Conservation (phyloP, 768 basidiomycete genomes). For the Termitomyces sp. region DNA sequence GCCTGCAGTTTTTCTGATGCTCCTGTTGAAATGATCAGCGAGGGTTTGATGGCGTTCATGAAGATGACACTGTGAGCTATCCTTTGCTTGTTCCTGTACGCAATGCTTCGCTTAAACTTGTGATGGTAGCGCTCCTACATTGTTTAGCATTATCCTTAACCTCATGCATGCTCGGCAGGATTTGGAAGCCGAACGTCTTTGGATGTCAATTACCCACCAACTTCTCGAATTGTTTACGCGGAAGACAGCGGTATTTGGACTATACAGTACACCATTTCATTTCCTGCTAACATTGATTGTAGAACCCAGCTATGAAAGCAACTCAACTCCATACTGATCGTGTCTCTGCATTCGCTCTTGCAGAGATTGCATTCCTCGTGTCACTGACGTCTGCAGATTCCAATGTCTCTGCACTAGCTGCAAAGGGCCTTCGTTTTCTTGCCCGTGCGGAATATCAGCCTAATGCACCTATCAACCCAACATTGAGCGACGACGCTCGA, state of each 20-base stretch:
- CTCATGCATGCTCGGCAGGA: conserved; percentile 57
- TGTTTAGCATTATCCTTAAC: conserved; percentile 49
- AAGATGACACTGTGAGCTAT: conserved; percentile 39
- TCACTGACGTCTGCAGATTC: conserved; percentile 66
- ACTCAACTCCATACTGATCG: conserved; percentile 50
- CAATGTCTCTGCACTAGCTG: conserved; percentile 61
- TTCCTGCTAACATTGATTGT: background rate
- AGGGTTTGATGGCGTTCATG: conserved; percentile 33
- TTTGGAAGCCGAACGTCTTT: conserved; percentile 58
- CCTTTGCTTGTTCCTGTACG: background rate
- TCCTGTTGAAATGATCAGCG: conserved; percentile 26
- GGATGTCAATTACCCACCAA: conserved; percentile 60
- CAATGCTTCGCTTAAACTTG: background rate
- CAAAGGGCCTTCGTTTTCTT: conserved; percentile 61
- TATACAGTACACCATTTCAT: background rate
- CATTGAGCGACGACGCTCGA: conserved; percentile 53
- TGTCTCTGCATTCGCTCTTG: conserved; percentile 56
- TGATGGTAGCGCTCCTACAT: conserved; percentile 33
- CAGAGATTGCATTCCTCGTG: conserved; percentile 70
- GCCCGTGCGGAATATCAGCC: conserved; percentile 63
- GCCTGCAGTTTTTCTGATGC: conserved; percentile 39
- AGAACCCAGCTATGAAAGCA: conserved; percentile 31
- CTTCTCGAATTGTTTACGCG: conserved; percentile 50
- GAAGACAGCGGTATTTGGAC: conserved; percentile 38
- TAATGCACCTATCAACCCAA: conserved; percentile 44